Base-by-base conservation (phyloP, 2,329 filamentous ascomycete species). In the Diaporthe capsici region DNA sequence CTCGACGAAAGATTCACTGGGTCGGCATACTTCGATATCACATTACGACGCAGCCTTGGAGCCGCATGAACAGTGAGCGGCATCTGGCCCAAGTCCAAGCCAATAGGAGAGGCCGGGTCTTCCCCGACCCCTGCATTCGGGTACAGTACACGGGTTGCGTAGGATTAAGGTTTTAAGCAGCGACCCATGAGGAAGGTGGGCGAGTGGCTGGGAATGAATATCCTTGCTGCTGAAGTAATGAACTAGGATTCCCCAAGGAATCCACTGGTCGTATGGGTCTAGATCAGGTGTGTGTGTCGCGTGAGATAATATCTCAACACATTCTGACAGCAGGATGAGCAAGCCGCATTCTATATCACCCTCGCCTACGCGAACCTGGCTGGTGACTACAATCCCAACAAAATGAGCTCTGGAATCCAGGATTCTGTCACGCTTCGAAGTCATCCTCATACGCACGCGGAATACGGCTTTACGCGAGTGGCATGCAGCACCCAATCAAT, bases 141-240 rank as follows among this genome's bases (percentile, higher is more conserved):
- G 65, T 68, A 68, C 65, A n/a, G 65, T 68, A 68, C 65, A 53
- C 65, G 28, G 44, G 8, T 25, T 28, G 5, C 65, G 22, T 39
- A 53, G 65, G 65, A 68, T 53, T 53, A 68, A 10, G 28, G 65
- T 53, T 68, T 53, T 17, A 68, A 34, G 65, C 47, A 39, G n/a
- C 44, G 9, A 6, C n/a, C 44, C 47, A 31, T 28, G 31, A 39
- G 34, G 13, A 15, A 47, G 28, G 22, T 39, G 47, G 3, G 3
- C 7, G 22, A 51, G 7, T 17, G 47, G 31, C 47, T 7, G 12
- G 47, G 34, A 22, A 15, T 53, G 34, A n/a, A 22, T 20, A 6
- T 17, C 5, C 8, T 22, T 28, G n/a, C n/a, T 34, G 61, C 28
- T 37, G 3, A 22, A 10, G 12, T 3, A 15, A 13, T 17, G 6